These are phyloP conservation scores for Aspergillus sp. DNA, from an alignment of 2,329 filamentous ascomycete genomes.

Conservation along the genomic window DNA sequence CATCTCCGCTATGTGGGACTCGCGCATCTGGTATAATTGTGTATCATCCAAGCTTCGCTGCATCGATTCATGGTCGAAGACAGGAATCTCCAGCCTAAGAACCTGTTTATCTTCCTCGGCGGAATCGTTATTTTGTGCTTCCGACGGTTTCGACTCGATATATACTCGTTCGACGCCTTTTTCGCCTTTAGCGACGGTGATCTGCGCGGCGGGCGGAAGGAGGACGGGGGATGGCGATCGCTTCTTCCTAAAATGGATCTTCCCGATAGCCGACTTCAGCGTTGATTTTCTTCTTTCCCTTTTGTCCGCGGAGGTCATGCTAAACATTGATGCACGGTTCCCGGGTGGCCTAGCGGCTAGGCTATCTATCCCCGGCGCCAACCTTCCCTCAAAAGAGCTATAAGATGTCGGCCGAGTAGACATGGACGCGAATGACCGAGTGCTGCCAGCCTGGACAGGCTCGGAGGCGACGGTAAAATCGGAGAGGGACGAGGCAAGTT, in stretches of 20 bases:
- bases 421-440: constrained; percentile 40
- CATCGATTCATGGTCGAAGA: constrained; percentile 37
- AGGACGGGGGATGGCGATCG: constrained; percentile 31
- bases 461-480: constrained; percentile 35
- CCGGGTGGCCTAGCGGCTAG: constrained; percentile 18
- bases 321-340: constrained; percentile 31
- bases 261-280: constrained; percentile 38
- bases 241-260: constrained; percentile 40
- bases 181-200: constrained; percentile 29
- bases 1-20: constrained; percentile 32
- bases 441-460: constrained; percentile 33
- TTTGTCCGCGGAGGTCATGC: constrained; percentile 30
- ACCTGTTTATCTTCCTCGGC: constrained; percentile 21
- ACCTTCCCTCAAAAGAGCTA: constrained; percentile 38
- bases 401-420: constrained; percentile 45
- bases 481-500: constrained; percentile 34
- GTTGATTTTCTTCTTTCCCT: constrained; percentile 35
- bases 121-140: constrained; percentile 7
- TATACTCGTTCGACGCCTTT: constrained; percentile 39
- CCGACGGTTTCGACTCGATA: constrained; percentile 25
- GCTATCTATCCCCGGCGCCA: constrained; percentile 19
- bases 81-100: constrained; percentile 35
- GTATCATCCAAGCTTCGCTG: constrained; percentile 38
- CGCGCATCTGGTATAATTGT: constrained; percentile 33
- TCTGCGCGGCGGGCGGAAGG: constrained; percentile 31